Base-by-base conservation (phyloP, 2,329 filamentous ascomycete species). In the Pseudogymnoascus verrucosus region DNA sequence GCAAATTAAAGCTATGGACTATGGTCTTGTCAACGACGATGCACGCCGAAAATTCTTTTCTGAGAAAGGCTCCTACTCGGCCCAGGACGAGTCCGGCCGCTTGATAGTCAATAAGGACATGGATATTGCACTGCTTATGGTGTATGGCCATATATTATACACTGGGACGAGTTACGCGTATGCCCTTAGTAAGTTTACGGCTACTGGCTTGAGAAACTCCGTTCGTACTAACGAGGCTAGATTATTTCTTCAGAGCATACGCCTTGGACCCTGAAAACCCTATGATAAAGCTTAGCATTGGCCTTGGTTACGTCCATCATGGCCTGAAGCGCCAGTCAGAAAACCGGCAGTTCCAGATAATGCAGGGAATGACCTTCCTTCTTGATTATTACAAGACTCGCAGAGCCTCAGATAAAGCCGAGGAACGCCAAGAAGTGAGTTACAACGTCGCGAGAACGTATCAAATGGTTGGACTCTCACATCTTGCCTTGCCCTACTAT, bases 81-180 rank as follows among this genome's bases (percentile, higher is more conserved):
- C 69, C 47, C 34, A 66, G 60, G 76, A 77, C 57, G 73, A 74
- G 21, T 69, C 74, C 47, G 72, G 73, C 62, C 68, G 71, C 66
- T 44, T 66, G 5, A 63, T 72, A 8, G 63, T 72, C 26, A 74
- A 73, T 39, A 60, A 67, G 5, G 72, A 74, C 60, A 68, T 96
- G 66, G 93, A 98, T 73, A 84, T 92, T 6, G 89, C 88, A 26
- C 80, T 98, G 8, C 82, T 99, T 11, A 89, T 93, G 74, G 82
- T 96, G 0, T 98, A 97, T 72, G 95, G 90, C 0, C 90, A 98
- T 72, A 91, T 97, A 65, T 81, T 97, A 4, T 92, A 91, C 70
- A 88, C 88, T 0, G 91, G 91, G 2, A 90, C 88, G 60, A 91
- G 88, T 68, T 96, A 95, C 76, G 86, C 87, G 12, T 90, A 89